A percentile compares a stretch with the other conserved stretches of the same genome.
These are phyloP conservation scores for Picea mariana DNA, from an alignment of 83 land plant genomes.

Conservation along the genomic window DNA sequence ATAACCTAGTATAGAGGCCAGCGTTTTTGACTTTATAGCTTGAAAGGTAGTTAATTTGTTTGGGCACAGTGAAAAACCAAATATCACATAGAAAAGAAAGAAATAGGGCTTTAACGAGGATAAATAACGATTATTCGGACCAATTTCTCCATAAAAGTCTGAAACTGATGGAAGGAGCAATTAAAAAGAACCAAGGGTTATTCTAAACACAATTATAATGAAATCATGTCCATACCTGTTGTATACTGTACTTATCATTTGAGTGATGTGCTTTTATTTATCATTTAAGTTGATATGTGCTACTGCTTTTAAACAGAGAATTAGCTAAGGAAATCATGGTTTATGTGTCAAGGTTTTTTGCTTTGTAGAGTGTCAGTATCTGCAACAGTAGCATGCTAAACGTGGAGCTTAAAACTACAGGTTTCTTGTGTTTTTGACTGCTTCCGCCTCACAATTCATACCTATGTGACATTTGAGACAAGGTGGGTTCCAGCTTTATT, in stretches of 20 bases:
- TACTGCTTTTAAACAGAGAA: background rate
- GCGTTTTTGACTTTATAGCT: background rate
- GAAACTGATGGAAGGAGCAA: background rate
- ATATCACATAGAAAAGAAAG: background rate
- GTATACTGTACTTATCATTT: slow-evolving; percentile 4
- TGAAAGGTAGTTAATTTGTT: background rate
- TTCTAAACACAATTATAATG: background rate
- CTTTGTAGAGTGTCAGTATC: background rate
- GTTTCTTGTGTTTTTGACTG: slow-evolving; percentile 8
- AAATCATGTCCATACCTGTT: background rate
- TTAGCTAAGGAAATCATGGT: background rate
- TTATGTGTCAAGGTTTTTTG: background rate
- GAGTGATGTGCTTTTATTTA: background rate
- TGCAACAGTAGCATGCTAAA: background rate
- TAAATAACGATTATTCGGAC: background rate
- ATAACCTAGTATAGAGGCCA: background rate
- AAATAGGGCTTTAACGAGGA: background rate
- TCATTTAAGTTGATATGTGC: too few species aligned
- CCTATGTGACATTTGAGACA: background rate
- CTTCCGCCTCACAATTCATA: background rate
- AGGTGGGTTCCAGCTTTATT: slow-evolving; percentile 15
- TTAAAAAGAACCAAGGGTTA: background rate
- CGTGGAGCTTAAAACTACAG: background rate
- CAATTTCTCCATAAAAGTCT: background rate
- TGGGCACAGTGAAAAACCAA: background rate